Base-by-base conservation (phyloP, 495 filamentous ascomycete genomes). In the Penicillium flavigenum region DNA sequence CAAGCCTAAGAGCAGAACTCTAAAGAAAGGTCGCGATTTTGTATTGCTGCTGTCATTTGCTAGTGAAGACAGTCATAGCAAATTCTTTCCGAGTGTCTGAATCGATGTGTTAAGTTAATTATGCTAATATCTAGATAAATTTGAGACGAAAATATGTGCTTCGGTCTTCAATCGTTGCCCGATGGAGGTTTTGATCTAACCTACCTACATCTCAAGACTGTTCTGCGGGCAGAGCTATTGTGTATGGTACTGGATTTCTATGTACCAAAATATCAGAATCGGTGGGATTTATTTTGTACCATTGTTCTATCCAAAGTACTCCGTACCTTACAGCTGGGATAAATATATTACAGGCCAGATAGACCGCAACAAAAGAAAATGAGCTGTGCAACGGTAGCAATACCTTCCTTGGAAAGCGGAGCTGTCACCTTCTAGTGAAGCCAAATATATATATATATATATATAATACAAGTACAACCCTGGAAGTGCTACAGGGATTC, bases 61-160 rank as follows among this genome's bases (percentile, higher is more conserved):
- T 24, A 65, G 63, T 8, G 11, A 41, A 31, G 64, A 70, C 29
- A 62, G 56, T 7, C 70, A 72, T 63, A 67, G 70, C 4, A 59
- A 55, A 32, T 72, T 62, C 51, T 10, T 59, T 7, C 29, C 47
- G 43, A 29, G 36, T 19, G 9, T 38, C 31, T 12, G 20, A 17
- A 24, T 36, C 14, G 51, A 46, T 22, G 10, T 8, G 3, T 10
- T 3, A 2, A 7, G 6, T 2, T 19, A 22, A 19, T 48, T 7
- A 44, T 22, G 12, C 41, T 20, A 44, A 44, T 22, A 5, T 32
- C 31, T 32, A 32, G 31, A 32, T 45, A 45, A 8, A 8, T 45
- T 24, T 7, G 10, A 45, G 17, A 11, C 2, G 10, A 32, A 32
- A 32, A 32, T 4, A 10, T 4, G 31, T 32, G 10, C 10, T 32